phyloP scores from a whole-genome alignment of 768 basidiomycete species.

The Tricholoma matsutake region DNA sequence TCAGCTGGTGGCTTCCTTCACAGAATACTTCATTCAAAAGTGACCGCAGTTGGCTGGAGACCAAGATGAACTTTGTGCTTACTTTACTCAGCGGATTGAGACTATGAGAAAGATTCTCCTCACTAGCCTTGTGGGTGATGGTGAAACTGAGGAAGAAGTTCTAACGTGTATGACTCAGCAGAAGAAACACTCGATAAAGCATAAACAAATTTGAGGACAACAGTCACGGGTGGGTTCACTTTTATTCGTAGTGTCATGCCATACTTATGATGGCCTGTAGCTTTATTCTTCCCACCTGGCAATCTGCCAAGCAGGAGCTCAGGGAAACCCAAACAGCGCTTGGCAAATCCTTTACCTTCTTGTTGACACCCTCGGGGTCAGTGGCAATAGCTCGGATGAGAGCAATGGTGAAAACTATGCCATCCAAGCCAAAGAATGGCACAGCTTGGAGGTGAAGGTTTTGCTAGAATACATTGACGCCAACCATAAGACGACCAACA shows the following conservation, averaged over 20 bases:
- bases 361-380: background rate
- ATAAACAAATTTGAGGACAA: background rate
- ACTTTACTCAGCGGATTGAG: background rate
- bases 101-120: background rate
- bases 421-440: too few relatives aligned
- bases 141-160: background rate
- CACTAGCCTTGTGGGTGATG: background rate
- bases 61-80: background rate
- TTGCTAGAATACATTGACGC: too few relatives aligned
- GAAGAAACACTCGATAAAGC: background rate
- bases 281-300: background rate
- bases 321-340: background rate
- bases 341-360: slow-evolving; percentile 3
- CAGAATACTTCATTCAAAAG: background rate
- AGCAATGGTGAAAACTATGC: too few relatives aligned
- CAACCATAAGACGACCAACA: too few relatives aligned
- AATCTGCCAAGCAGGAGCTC: background rate
- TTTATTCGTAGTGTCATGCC: background rate
- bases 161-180: background rate
- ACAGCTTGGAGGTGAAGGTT: too few relatives aligned
- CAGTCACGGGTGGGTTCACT: background rate
- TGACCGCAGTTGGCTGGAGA: background rate
- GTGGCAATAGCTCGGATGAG: slow-evolving; percentile 2
- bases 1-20: too few relatives aligned
- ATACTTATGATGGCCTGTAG: too few relatives aligned